Percentiles rank a stretch among this genome's conserved stretches.
phyloP scores from a whole-genome alignment of 176 grass and related monocot species.

The Oryza coarctata region DNA sequence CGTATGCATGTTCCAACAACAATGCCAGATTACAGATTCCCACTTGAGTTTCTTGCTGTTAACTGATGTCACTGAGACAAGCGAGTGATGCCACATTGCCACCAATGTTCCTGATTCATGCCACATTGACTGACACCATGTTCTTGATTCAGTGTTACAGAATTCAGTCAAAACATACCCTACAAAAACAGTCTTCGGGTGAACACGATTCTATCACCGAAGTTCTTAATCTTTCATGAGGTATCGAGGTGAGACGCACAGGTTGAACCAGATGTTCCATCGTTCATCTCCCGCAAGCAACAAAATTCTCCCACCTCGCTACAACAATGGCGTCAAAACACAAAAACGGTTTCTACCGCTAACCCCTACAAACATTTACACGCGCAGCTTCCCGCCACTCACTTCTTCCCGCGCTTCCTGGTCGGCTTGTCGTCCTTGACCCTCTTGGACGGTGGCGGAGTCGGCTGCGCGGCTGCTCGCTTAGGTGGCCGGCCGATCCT shows the following conservation, averaged over 20 bases:
- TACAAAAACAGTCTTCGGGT: background rate
- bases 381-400: constrained; percentile 22
- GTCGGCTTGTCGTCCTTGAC: constrained; percentile 46
- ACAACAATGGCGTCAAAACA: background rate
- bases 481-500: constrained; percentile 72
- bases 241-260: background rate
- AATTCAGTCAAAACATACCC: background rate
- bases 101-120: no score
- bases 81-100: no score
- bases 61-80: background rate
- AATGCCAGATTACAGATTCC: background rate
- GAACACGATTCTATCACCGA: background rate
- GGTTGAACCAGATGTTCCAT: background rate
- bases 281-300: background rate
- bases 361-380: background rate
- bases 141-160: background rate
- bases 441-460: constrained; percentile 58
- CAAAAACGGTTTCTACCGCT: background rate
- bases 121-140: background rate
- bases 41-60: background rate
- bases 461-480: constrained; percentile 31
- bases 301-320: background rate
- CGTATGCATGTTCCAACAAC: background rate
- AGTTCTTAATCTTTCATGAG: background rate
- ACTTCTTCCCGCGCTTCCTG: constrained; percentile 57